phyloP scores from a whole-genome alignment of 306 rosid species.

The Arachis hypogaea region DNA sequence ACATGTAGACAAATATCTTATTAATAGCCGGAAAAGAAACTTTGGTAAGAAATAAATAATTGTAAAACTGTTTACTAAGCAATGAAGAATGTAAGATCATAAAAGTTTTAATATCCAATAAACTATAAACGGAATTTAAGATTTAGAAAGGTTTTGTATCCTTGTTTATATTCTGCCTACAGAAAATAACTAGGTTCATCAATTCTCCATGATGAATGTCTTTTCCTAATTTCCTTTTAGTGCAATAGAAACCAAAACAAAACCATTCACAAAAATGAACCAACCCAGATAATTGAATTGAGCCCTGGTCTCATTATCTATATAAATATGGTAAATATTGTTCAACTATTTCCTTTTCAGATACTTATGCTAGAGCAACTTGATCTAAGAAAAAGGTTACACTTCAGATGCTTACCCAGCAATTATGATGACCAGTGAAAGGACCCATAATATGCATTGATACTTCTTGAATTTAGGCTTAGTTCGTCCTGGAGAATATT shows the following conservation, averaged over 20 bases:
- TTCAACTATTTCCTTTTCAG: neutral
- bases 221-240: neutral
- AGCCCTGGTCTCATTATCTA: slow-evolving; percentile 7
- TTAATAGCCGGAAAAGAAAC: neutral
- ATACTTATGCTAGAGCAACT: slow-evolving; percentile 16
- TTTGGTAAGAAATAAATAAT: neutral
- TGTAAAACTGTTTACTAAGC: neutral
- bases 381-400: slow-evolving; percentile 17
- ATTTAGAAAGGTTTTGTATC: slow-evolving; percentile 11
- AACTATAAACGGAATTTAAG: neutral
- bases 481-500: slow-evolving; percentile 46
- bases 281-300: neutral
- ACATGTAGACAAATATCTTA: slow-evolving; percentile 4
- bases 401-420: slow-evolving; percentile 65
- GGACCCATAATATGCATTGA: slow-evolving; percentile 79
- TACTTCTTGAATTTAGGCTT: slow-evolving; percentile 76
- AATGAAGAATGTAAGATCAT: neutral
- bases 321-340: slow-evolving; percentile 17
- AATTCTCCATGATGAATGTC: neutral
- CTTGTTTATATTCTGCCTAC: slow-evolving; percentile 21
- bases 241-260: slow-evolving; percentile 9
- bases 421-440: slow-evolving; percentile 70
- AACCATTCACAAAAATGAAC: neutral
- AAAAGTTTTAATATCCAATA: slow-evolving; percentile 22
- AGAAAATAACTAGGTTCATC: slow-evolving; percentile 19